These are phyloP conservation scores for Syzygium aqueum DNA, from an alignment of 345 rosid species.

Conservation along the genomic window DNA sequence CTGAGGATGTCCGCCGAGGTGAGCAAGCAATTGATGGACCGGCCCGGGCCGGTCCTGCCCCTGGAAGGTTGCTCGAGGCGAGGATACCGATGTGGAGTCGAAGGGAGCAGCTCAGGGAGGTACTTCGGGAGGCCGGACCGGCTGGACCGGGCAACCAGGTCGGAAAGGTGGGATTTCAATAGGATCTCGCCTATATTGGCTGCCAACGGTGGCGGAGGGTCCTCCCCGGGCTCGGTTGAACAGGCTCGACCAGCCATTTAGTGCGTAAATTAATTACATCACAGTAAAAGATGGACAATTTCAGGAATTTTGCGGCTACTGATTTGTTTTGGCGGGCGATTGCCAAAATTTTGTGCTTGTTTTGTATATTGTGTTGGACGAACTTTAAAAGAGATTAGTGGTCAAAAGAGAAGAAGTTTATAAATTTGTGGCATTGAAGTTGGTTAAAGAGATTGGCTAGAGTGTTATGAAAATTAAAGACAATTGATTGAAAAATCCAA, in stretches of 20 bases:
- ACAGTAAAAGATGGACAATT: background rate
- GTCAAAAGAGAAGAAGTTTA: background rate
- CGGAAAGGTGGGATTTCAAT: constrained; percentile 47
- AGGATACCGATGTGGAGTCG: constrained; percentile 19
- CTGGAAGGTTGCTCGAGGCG: constrained; percentile 32
- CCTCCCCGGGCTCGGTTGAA: constrained; percentile 18
- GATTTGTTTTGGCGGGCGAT: background rate
- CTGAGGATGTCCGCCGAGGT: background rate
- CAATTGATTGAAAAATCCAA: background rate
- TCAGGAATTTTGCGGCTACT: background rate
- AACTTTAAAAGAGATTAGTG: background rate
- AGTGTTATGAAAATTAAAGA: background rate
- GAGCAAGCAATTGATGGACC: constrained; percentile 39
- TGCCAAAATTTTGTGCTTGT: background rate
- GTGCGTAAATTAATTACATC: background rate
- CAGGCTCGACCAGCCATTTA: background rate
- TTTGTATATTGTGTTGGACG: background rate
- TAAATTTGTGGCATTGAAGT: background rate
- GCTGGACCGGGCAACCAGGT: background rate
- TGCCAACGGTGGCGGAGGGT: constrained; percentile 3
- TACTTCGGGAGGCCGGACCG: background rate
- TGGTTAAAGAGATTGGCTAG: background rate
- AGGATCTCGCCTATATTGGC: constrained; percentile 13
- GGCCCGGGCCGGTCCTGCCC: constrained; percentile 18
- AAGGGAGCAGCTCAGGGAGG: constrained; percentile 10